These are phyloP conservation scores for Pichia deserticola DNA, from an alignment of 805 yeast species.

Conservation along the genomic window DNA sequence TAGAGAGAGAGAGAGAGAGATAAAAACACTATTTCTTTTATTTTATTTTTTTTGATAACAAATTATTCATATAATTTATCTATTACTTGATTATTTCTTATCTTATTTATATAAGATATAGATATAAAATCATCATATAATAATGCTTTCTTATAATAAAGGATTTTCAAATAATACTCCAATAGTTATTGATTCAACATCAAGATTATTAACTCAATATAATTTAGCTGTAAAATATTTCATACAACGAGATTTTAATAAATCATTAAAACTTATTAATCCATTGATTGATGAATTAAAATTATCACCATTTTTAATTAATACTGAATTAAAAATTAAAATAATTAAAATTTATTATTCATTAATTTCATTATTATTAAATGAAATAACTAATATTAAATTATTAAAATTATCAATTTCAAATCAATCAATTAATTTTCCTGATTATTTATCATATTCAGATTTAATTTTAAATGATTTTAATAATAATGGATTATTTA, in stretches of 20 bases:
- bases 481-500: not conserved
- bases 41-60: too few relatives aligned
- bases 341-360: constrained; percentile 17
- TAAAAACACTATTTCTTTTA: too few relatives aligned
- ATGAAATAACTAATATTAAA: not conserved
- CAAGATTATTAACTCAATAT: constrained; percentile 21
- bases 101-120: too few relatives aligned
- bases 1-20: too few relatives aligned
- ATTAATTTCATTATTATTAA: not conserved
- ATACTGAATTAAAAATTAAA: constrained; percentile 12
- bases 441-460: not conserved
- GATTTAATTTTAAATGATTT: not conserved
- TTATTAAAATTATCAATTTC: not conserved
- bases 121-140: not conserved
- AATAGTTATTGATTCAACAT: not conserved
- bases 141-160: not conserved
- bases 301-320: constrained; percentile 3
- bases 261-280: constrained; percentile 21
- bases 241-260: constrained; percentile 27
- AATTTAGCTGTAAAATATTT: constrained; percentile 37
- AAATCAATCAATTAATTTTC: not conserved
- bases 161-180: not conserved
- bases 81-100: too few relatives aligned
- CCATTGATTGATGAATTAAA: constrained; percentile 16
- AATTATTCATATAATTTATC: too few relatives aligned